Base-by-base conservation (phyloP, 768 basidiomycete genomes). In the Macrocybe gigantea region DNA sequence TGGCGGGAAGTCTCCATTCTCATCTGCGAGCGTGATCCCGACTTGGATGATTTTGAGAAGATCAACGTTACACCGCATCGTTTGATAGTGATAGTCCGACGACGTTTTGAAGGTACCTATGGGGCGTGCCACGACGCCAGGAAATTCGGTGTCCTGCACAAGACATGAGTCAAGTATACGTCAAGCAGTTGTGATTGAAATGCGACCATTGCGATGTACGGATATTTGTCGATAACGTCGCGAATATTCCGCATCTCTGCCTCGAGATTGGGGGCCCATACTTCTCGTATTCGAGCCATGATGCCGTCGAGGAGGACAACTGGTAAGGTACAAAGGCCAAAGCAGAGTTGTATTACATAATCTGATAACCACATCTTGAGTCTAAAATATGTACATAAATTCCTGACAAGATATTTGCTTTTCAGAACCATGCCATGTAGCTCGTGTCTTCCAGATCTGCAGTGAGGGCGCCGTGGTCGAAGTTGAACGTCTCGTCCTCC, bases 61-160 rank as follows among this genome's bases (percentile, higher is more conserved):
- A 76, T 99, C 96, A 59, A 98, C 96, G 67, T 99, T 99, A 72
- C 94, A 96, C 51, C 96, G 85, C 88, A 99, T 95, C 2, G 96
- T 99, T 67, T 99, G 96, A 67, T 97, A 99, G 68, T 98, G 95
- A 62, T 97, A 98, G 68, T 99, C 96, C 14, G 93, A 93, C 8
- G 93, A 92, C 0, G 93, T 94, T 65, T 92, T 93, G 76, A 97
- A 98, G 33, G 83, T 75, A 5, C 96, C 96, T 59, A 99, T 95
- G 2, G 96, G 96, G 13, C 96, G 81, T 3, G 95, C 96, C 47
- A 99, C 96, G 38, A 97, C 93, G 7, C 96, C 96, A 33, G 96
- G 96, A 65, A 98, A 98, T 64, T 99, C 96, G 45, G 96, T 97
- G 65, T 99, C 95, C 95, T 97, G 64, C 38, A 53, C 44, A 41